Conservation (phyloP, 345 rosid genomes). For the Chamaenerion angustifolium region DNA sequence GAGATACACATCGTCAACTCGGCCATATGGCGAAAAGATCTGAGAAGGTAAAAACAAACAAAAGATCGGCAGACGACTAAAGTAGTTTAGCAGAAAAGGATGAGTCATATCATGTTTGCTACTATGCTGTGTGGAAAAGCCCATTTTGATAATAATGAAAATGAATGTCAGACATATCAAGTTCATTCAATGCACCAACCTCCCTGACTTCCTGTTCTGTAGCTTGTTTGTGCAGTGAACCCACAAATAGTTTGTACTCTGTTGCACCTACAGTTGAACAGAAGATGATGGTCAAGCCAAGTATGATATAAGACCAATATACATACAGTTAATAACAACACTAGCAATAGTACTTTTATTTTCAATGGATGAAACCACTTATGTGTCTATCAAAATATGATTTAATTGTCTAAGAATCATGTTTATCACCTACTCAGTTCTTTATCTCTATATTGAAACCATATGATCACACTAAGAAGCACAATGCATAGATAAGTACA, state of each 20-base stretch:
- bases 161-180: background rate
- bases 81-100: background rate
- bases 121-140: too few relatives aligned
- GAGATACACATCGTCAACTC: slow-evolving; percentile 94
- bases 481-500: too few relatives aligned
- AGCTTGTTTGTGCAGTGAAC: slow-evolving; percentile 87
- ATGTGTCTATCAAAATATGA: too few relatives aligned
- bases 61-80: background rate
- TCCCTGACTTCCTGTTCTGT: slow-evolving; percentile 88
- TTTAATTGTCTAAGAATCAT: too few relatives aligned
- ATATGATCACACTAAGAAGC: too few relatives aligned
- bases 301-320: background rate
- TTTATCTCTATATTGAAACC: too few relatives aligned
- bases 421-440: too few relatives aligned
- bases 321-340: too few relatives aligned
- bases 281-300: slow-evolving; percentile 3
- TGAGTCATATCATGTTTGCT: background rate
- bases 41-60: slow-evolving; percentile 19
- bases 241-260: slow-evolving; percentile 91
- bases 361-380: too few relatives aligned
- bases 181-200: slow-evolving; percentile 22
- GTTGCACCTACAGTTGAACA: slow-evolving; percentile 46
- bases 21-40: slow-evolving; percentile 77
- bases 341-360: too few relatives aligned
- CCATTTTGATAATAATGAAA: too few relatives aligned